Evolutionary conservation across 306 rosid species (phyloP), one percentile per base, ranked within the genome.

Genomic region (Carpinus fangiana): DNA sequence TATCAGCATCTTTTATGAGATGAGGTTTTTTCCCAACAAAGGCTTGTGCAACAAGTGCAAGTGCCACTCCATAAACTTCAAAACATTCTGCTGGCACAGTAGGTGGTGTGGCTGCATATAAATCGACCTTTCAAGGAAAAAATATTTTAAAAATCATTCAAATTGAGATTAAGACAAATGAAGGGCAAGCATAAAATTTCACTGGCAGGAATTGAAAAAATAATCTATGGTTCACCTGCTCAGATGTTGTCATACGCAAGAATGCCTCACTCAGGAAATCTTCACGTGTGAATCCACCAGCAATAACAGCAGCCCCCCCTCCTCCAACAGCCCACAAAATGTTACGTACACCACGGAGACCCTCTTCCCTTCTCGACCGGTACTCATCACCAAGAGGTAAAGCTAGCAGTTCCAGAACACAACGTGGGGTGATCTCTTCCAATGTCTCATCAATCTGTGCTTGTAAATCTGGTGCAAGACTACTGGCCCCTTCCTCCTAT

Each of bases 401-500:
- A 70, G 91, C 92, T 76, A 95, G 80, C 77, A 95, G 99, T 82
- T 95, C 99, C 78, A 95, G 88, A 78, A 91, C 95, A 89, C 97
- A 92, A 8, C 84, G 90, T 16, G 99, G 97, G 76, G 93, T 91
- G 56, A 95, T 95, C 84, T 95, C 99, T 83, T 93, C 98, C 41
- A 95, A 85, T 21, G 99, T 95, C 89, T 93, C 98, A 12, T 95
- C 99, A 81, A 95, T 93, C 82, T 93, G 99, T 31, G 94, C 87
- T 60, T 90, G 98, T 75, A 95, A 86, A 86, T 93, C 98, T 12
- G 98, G 97, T 45, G 98, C 98, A 80, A 95, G 94, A 89, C 74
- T 89, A 86, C 93, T 95, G 56, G 98, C 98, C 52, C 98, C 98
- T 88, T 95, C 99, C 77, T 95, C 99, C 99, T 94, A 80, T 80